A percentile compares a stretch with the other conserved stretches of the same genome.
Conservation (phyloP, 306 rosid genomes). For the Trifolium repens region DNA sequence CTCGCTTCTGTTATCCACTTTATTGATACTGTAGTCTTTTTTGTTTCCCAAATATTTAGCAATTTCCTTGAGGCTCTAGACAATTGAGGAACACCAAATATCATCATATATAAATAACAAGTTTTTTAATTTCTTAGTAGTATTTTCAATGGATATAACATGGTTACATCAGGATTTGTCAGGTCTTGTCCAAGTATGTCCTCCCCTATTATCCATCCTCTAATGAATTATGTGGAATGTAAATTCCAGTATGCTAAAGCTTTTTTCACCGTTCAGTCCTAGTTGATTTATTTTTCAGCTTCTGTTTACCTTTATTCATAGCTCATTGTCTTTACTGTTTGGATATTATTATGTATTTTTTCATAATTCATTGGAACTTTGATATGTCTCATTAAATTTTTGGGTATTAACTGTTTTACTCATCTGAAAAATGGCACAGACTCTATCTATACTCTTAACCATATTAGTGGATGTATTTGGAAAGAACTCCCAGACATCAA, state of each 20-base stretch:
- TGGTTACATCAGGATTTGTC: conserved; percentile 19
- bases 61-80: not conserved
- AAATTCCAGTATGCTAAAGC: conserved; percentile 14
- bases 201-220: not conserved
- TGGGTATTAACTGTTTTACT: conserved; percentile 34
- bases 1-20: conserved; percentile 1
- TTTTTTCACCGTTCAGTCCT: not conserved
- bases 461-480: conserved; percentile 91
- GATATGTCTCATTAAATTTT: conserved; percentile 3
- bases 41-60: not conserved
- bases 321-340: conserved; percentile 19
- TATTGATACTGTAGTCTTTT: conserved; percentile 19
- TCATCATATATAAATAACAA: conserved; percentile 2
- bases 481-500: conserved; percentile 72
- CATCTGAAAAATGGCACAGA: conserved; percentile 55
- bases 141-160: conserved; percentile 12
- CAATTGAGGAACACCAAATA: conserved; percentile 9
- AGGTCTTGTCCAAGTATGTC: not conserved
- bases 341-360: not conserved
- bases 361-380: conserved; percentile 4
- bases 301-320: not conserved
- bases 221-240: conserved; percentile 6
- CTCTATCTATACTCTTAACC: conserved; percentile 66
- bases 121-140: not conserved
- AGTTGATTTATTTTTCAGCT: conserved; percentile 29